These are phyloP conservation scores for Brassica rapa DNA, from an alignment of 345 rosid species.

Conservation along the genomic window DNA sequence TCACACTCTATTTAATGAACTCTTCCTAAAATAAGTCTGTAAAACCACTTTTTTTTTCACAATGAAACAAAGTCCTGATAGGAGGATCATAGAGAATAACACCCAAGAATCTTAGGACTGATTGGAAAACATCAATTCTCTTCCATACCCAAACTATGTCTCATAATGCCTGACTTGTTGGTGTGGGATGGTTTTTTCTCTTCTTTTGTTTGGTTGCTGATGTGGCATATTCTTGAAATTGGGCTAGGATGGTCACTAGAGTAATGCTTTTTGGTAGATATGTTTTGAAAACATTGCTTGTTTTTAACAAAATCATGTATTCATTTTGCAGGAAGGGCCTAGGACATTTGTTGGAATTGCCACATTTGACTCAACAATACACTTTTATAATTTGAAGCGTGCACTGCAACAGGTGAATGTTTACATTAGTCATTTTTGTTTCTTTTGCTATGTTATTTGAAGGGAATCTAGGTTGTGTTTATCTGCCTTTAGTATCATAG, in stretches of 20 bases:
- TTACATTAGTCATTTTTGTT: constrained; percentile 5
- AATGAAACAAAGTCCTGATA: neutral
- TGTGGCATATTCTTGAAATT: constrained; percentile 19
- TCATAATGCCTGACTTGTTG: neutral
- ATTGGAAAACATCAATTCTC: neutral
- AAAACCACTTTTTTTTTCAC: constrained; percentile 12
- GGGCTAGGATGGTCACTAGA: constrained; percentile 21
- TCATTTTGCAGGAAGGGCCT: constrained; percentile 84
- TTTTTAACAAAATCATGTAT: constrained; percentile 13
- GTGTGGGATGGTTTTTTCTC: neutral
- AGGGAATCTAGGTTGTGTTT: neutral
- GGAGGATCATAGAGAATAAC: neutral
- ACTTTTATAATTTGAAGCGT: constrained; percentile 94
- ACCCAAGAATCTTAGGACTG: neutral
- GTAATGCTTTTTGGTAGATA: neutral
- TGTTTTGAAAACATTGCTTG: neutral
- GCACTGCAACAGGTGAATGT: constrained; percentile 81
- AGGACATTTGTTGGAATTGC: constrained; percentile 97
- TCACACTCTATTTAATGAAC: neutral
- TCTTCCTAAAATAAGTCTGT: constrained; percentile 8
- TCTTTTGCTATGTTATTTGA: neutral
- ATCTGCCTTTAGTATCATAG: constrained; percentile 13
- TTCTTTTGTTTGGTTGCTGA: neutral
- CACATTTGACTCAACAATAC: constrained; percentile 93
- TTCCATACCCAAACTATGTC: neutral